phyloP scores from a whole-genome alignment of 768 basidiomycete genomes.

The Leccinellum rugosiceps region DNA sequence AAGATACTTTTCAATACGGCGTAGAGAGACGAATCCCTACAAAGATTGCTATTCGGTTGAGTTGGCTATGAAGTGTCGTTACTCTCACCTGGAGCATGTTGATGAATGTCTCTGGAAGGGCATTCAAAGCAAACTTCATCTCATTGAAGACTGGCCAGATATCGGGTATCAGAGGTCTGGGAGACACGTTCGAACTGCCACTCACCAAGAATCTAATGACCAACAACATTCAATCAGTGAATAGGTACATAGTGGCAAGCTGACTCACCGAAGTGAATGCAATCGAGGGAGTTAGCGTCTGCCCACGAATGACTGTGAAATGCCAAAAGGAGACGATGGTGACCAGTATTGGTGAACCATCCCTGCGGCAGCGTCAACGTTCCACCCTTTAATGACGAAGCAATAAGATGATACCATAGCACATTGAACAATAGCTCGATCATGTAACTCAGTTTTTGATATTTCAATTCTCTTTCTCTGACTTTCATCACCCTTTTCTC shows the following conservation, averaged over 20 bases:
- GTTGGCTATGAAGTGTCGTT: not conserved
- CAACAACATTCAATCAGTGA: not conserved
- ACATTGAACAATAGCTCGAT: slow-evolving; percentile 70
- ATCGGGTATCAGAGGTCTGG: slow-evolving; percentile 1
- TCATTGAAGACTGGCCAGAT: slow-evolving; percentile 67
- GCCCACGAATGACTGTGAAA: slow-evolving; percentile 67
- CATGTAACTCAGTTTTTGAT: slow-evolving; percentile 81
- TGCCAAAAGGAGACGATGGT: slow-evolving; percentile 66
- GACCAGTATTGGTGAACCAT: slow-evolving; percentile 52
- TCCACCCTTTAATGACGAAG: not conserved
- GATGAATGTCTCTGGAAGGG: slow-evolving; percentile 88
- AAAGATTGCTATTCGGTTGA: not conserved
- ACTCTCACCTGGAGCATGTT: slow-evolving; percentile 71
- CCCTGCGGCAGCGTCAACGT: slow-evolving; percentile 22
- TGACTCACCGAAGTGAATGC: slow-evolving; percentile 70
- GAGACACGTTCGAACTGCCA: not conserved
- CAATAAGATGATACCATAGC: slow-evolving; percentile 42
- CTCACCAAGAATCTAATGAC: slow-evolving; percentile 41
- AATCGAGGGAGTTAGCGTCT: slow-evolving; percentile 74
- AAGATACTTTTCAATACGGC: slow-evolving; percentile 90
- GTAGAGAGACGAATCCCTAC: slow-evolving; percentile 76
- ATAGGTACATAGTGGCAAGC: not conserved
- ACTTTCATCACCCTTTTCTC: slow-evolving; percentile 71
- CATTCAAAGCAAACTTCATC: slow-evolving; percentile 84
- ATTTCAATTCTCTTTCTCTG: slow-evolving; percentile 78